A percentile compares a stretch with the other conserved stretches of the same genome.
Conservation (phyloP, 2,329 filamentous ascomycete species). For the Aphanocladium album region DNA sequence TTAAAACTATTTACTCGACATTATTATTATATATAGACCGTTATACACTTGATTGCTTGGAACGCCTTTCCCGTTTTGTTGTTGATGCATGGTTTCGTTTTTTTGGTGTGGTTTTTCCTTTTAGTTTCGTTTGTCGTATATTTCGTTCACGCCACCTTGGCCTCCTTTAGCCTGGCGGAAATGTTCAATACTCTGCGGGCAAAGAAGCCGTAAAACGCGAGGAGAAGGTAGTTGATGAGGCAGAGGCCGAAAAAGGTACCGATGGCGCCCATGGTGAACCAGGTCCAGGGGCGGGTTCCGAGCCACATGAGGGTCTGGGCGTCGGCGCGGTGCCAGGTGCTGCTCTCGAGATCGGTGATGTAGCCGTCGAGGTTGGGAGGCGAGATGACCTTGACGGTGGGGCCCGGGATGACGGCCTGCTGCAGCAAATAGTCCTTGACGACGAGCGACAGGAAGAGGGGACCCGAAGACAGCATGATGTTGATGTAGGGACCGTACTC, state of each 20-base stretch:
- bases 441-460: conserved; percentile 68
- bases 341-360: conserved; percentile 33
- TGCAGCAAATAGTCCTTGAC: conserved; percentile 67
- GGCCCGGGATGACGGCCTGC: conserved; percentile 29
- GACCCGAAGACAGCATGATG: conserved; percentile 74
- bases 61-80: conserved; percentile 6
- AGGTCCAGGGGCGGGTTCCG: conserved; percentile 30
- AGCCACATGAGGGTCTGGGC: conserved; percentile 45
- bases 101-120: not conserved
- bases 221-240: conserved; percentile 17
- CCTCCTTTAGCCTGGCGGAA: conserved; percentile 8
- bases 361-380: conserved; percentile 23
- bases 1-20: conserved; percentile 12
- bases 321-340: conserved; percentile 43
- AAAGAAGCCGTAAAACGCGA: conserved; percentile 21
- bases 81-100: not conserved
- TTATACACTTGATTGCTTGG: conserved; percentile 6
- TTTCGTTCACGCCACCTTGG: conserved; percentile 8
- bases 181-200: not conserved
- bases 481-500: conserved; percentile 63
- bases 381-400: conserved; percentile 25
- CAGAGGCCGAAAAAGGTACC: conserved; percentile 20
- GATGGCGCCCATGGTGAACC: conserved; percentile 26
- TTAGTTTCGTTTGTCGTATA: not conserved
- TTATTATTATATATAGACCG: conserved; percentile 13